These are phyloP conservation scores for Quercus dentata DNA, from an alignment of 306 rosid species.

Conservation along the genomic window DNA sequence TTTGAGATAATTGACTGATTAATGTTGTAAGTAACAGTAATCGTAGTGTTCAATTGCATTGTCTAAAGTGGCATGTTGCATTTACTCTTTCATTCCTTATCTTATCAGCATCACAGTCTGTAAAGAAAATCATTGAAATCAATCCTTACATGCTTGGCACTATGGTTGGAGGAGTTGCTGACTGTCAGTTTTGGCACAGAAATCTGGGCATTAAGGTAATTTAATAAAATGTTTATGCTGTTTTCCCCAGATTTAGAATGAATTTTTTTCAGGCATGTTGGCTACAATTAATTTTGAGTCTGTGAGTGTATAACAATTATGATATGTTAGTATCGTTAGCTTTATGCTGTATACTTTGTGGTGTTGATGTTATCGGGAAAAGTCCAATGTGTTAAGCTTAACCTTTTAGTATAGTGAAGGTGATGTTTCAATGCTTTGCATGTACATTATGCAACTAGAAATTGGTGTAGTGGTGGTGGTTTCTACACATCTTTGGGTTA, in stretches of 20 bases:
- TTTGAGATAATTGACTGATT: not conserved
- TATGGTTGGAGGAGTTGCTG: constrained; percentile 70
- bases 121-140: constrained; percentile 69
- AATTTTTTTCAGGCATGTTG: not conserved
- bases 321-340: not conserved
- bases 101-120: constrained; percentile 86
- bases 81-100: not conserved
- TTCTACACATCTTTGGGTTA: not conserved
- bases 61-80: not conserved
- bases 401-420: not conserved
- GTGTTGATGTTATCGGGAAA: not conserved
- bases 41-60: not conserved
- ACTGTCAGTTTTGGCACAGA: constrained; percentile 67
- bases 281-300: not conserved
- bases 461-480: not conserved
- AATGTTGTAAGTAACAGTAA: not conserved
- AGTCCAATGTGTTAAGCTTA: not conserved
- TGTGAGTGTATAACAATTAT: not conserved
- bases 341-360: not conserved
- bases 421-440: not conserved
- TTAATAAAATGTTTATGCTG: not conserved
- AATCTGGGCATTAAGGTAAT: constrained; percentile 48
- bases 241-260: not conserved
- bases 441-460: not conserved
- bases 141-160: constrained; percentile 66